Conservation (phyloP, 164 flowering plant species). For the Dillenia suffruticosa region DNA sequence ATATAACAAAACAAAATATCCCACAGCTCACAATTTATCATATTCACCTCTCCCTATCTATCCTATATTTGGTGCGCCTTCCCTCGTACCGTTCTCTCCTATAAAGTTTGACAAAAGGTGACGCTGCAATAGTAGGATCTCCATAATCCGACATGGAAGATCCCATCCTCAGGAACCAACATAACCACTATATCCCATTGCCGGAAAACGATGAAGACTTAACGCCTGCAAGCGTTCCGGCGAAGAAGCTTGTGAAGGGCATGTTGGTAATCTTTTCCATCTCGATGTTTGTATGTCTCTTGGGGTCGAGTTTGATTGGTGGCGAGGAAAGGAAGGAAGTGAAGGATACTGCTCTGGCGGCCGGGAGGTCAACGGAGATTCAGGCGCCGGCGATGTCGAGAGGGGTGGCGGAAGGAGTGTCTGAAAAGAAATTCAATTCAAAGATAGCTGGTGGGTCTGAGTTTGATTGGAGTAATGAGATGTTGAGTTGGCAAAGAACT, state of each 20-base stretch:
- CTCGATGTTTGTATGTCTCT: conserved; percentile 10
- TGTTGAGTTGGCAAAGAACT: conserved; percentile 58
- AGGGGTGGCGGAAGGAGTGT: conserved; percentile 52
- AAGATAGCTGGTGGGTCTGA: background rate
- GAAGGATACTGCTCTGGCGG: background rate
- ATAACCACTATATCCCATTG: conserved; percentile 18
- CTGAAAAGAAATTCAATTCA: conserved; percentile 37
- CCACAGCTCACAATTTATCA: too few species aligned
- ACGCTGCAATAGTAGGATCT: too few species aligned
- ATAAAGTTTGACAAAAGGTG: too few species aligned
- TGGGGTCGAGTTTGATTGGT: conserved; percentile 8
- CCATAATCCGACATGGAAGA: background rate
- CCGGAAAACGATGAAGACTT: conserved; percentile 6
- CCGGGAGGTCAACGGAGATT: background rate
- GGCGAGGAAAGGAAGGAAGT: background rate
- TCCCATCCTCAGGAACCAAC: conserved; percentile 7
- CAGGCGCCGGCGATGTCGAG: conserved; percentile 21
- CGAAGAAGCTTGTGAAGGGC: conserved; percentile 8
- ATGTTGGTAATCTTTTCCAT: conserved; percentile 12
- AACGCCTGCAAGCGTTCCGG: background rate
- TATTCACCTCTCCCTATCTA: too few species aligned
- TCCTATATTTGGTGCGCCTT: too few species aligned
- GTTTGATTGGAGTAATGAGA: conserved; percentile 33
- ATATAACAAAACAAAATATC: too few species aligned
- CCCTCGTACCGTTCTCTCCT: too few species aligned